A percentile compares a stretch with the other conserved stretches of the same genome.
These are phyloP conservation scores for Cucumis sativus DNA, from an alignment of 306 rosid genomes.

Conservation along the genomic window DNA sequence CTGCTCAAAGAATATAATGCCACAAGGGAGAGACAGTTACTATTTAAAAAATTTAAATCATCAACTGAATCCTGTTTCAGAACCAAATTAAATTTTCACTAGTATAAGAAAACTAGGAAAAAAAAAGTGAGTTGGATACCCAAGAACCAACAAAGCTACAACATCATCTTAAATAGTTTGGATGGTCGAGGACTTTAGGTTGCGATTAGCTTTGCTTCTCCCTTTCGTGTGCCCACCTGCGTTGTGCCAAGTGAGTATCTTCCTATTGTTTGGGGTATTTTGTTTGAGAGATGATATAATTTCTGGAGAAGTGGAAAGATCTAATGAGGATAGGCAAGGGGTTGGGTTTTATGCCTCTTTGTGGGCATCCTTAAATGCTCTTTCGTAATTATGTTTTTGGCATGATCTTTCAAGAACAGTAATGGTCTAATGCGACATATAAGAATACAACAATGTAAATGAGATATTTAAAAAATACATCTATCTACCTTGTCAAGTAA, in stretches of 20 bases:
- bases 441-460: not conserved
- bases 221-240: too few species aligned
- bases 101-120: not conserved
- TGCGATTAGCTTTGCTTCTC: too few species aligned
- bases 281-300: too few species aligned
- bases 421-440: not conserved
- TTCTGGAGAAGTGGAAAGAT: too few species aligned
- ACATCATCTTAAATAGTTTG: not conserved
- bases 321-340: too few species aligned
- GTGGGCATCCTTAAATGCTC: too few species aligned
- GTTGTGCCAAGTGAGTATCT: too few species aligned
- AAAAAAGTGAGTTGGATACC: not conserved
- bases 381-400: too few species aligned
- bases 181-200: too few species aligned
- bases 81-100: not conserved
- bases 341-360: too few species aligned
- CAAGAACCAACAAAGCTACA: not conserved
- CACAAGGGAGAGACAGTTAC: not conserved
- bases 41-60: not conserved
- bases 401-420: not conserved
- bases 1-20: too few species aligned
- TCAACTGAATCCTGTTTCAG: not conserved
- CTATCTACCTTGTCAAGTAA: not conserved
- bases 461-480: not conserved
- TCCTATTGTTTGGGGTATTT: too few species aligned